phyloP scores from a whole-genome alignment of 2,329 filamentous ascomycete species.

The Akanthomyces lecanii region DNA sequence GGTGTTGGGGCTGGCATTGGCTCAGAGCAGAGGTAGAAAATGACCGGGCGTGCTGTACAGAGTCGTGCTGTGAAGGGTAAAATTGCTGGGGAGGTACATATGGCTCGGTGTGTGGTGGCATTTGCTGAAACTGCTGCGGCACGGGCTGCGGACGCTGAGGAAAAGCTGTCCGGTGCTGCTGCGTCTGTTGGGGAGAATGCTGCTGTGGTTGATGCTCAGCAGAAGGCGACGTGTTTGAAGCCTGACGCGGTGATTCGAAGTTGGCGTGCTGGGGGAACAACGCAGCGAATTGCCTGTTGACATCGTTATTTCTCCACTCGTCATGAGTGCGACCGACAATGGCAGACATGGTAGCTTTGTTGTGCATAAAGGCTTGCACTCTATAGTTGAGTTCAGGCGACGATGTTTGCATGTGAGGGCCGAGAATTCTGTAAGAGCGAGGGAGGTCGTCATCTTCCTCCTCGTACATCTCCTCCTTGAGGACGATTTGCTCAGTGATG shows the following conservation, averaged over 20 bases:
- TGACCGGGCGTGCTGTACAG: background rate
- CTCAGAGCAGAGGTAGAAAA: background rate
- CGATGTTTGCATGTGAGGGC: constrained; percentile 56
- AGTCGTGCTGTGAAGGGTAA: background rate
- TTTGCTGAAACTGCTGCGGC: constrained; percentile 14
- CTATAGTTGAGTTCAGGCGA: constrained; percentile 59
- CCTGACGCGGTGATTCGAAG: background rate
- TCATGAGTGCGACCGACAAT: constrained; percentile 34
- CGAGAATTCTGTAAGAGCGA: constrained; percentile 60
- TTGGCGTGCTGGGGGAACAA: constrained; percentile 39
- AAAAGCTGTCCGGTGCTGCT: background rate
- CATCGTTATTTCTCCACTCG: constrained; percentile 41
- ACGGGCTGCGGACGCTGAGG: background rate
- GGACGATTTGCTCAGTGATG: constrained; percentile 79
- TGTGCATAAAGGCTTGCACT: constrained; percentile 46
- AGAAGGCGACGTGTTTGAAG: background rate
- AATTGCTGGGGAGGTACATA: background rate
- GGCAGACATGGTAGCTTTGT: constrained; percentile 40
- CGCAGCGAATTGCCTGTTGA: constrained; percentile 44
- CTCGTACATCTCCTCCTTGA: constrained; percentile 94
- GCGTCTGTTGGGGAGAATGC: background rate
- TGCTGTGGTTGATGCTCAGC: background rate
- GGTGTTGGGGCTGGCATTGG: background rate
- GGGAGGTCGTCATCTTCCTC: constrained; percentile 83
- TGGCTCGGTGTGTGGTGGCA: background rate